Evolutionary conservation across 164 flowering plant species (phyloP), one percentile per base, ranked within the genome.

Genomic region (Vitis rupestris): DNA sequence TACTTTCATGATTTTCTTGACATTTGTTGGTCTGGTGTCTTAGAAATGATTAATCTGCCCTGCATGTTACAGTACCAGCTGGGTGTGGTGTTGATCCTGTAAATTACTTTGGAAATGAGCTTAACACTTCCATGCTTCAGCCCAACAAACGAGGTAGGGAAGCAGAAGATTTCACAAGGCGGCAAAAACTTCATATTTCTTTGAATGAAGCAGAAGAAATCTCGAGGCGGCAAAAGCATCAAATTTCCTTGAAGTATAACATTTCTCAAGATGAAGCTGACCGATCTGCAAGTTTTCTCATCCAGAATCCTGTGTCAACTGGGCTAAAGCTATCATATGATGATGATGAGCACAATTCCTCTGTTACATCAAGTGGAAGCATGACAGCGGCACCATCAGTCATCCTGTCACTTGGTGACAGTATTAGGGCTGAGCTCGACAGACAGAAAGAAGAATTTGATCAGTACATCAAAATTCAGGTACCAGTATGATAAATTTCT

Each of bases 301-400:
- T 85, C 50, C 84, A 68, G 10, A 90, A 84, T 65, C 75, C 80
- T 53, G 94, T 93, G 48, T 93, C 97, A 50, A 93, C 98, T 58
- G 98, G 98, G 8, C 79, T 90, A 69, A 85, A 86, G 72, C 82
- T 93, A 50, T 93, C 98, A 13, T 90, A 82, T 77, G 93, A 89
- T 64, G 98, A 93, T 65, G 97, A 92, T 68, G 98, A 93, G 67
- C 94, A 61, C 59, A 85, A 88, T 75, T 90, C 97, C 17, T 80
- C 93, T 47, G 83, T 89, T 19, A 83, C 93, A 57, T 81, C 93
- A n/a, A 84, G 90, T 78, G 92, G 84, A 70, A 83, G 85, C 74
- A 83, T 85, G 85, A 73, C 80, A 9, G 69, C 74, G 47, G 73
- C 87, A n/a, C 85, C 80, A 16, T 83, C 94, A 17, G 73, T 82